Evolutionary conservation across 1,284 basidiomycete genomes (phyloP), one percentile per base, ranked within the genome.

Genomic region (Boletus hoseneyae): DNA sequence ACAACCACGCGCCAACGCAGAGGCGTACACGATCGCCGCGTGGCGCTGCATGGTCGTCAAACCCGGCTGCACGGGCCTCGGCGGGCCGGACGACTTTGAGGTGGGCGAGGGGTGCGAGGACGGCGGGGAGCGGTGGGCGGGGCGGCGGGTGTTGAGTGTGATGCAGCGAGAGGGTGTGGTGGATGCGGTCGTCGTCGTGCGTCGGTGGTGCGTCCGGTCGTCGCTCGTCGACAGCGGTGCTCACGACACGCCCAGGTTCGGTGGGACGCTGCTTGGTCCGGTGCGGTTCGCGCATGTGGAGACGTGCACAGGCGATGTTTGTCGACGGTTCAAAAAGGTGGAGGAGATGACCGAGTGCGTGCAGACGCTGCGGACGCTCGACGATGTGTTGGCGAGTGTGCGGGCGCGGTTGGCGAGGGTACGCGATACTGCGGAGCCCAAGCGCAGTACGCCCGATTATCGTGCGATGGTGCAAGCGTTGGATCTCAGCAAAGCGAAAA

Each of bases 231-330:
- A 30, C 29, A 6, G 29, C 3, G 29, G 29, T 30, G 3, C 29
- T 30, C 29, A 30, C 29, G 2, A 30, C 11, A 12, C 11, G 4
- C 15, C 18, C 19, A 48, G 47, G 47, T 48, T 85, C 58, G 90
- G 90, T 0, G 91, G 90, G 9, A 81, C 78, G 23, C 72, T 92
- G 71, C 65, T 85, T 4, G 83, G 83, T 3, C 80, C 82, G 10
- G 78, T 73, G 10, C 75, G 90, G n/a, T 93, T 92, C 65, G 68
- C 77, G 2, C 90, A 93, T 58, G 87, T 93, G 53, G 83, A 87
- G 62, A 80, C 76, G 4, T 90, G 87, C 59, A 74, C 89, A 2
- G 67, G 75, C 13, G 85, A 90, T 61, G 90, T 89, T 7, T 85
- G 90, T 60, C 75, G 75, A 21, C 69, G 71, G 27, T 87, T 89